phyloP scores from a whole-genome alignment of 192 early-diverging fungal genomes.

The Chytriomyces confervae region DNA sequence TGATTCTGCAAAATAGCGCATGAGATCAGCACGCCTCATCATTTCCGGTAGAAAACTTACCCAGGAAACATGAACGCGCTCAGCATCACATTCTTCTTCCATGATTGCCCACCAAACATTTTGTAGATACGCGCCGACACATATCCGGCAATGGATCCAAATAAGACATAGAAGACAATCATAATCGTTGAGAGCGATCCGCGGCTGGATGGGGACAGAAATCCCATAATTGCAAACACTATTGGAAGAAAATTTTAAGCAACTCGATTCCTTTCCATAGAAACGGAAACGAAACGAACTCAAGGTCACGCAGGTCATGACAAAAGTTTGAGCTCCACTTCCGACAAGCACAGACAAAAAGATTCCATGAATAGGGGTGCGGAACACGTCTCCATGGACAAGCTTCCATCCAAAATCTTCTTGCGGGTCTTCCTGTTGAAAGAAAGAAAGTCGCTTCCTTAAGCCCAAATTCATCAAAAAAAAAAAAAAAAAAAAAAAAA shows the following conservation, averaged over 20 bases:
- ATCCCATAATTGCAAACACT: slow-evolving; percentile 93
- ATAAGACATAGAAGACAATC: slow-evolving; percentile 90
- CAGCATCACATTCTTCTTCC: slow-evolving; percentile 82
- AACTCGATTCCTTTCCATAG: not conserved
- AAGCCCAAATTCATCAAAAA: too few species aligned
- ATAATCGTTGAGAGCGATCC: slow-evolving; percentile 94
- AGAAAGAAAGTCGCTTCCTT: not conserved
- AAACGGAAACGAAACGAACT: slow-evolving; percentile 29
- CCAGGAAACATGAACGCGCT: slow-evolving; percentile 83
- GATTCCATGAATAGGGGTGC: slow-evolving; percentile 53
- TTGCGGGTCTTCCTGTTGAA: slow-evolving; percentile 55
- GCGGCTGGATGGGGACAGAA: slow-evolving; percentile 83
- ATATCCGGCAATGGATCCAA: slow-evolving; percentile 87
- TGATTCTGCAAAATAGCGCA: slow-evolving; percentile 26
- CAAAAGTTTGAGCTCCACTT: slow-evolving; percentile 61
- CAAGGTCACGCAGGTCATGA: slow-evolving; percentile 62
- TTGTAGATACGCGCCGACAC: slow-evolving; percentile 89
- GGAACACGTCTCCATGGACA: slow-evolving; percentile 68
- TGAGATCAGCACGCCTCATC: not conserved
- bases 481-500: not conserved
- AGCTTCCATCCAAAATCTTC: slow-evolving; percentile 74
- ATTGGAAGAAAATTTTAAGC: not conserved
- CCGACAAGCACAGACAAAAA: slow-evolving; percentile 61
- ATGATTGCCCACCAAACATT: slow-evolving; percentile 89
- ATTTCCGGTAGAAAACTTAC: slow-evolving; percentile 48